Evolutionary conservation across 345 rosid genomes (phyloP), one percentile per base, ranked within the genome.

Genomic region (Corchorus capsularis): DNA sequence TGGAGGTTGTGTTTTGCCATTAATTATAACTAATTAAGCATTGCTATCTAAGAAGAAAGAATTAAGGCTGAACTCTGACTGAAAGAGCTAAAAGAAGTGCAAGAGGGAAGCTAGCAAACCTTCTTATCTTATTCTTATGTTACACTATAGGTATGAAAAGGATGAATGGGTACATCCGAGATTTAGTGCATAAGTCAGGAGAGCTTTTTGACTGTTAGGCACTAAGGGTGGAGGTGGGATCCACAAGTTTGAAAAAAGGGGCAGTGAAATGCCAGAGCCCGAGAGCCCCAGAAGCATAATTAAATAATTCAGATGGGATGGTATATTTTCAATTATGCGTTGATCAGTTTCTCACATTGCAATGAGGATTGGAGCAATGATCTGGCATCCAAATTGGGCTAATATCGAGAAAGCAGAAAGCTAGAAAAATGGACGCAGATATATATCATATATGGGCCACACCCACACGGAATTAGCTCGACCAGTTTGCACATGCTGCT

Each of bases 171-270:
- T 49, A 15, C 43, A 19, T 16, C 75, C 77, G 75, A 65, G 47
- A 78, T 65, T 75, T 72, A 34, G 79, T 82, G 82, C 72, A 69
- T 5, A 20, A 61, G 78, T 73, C 61, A 50, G 50, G 68, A 45
- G 15, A 5, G 32, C 77, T 72, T 82, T 81, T 82, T 78, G 85
- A 82, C 82, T 17, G 45, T 17, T 53, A 13, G 71, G 43, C 43
- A 39, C 43, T 39, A 3, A 39, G 43, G 71, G 63, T 66, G 78
- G 67, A 15, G 3, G 20, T 78, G 85, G 85, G 85, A 75, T 53
- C 82, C 77, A 82, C 77, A 41, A 35, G 79, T 81, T 70, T 52
- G 73, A 75, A 71, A 74, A 74, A 70, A 37, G 14, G 17, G 13
- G 19, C 12, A n/a, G n/a, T 16, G 17, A 65, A 59, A 63, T 22